phyloP scores from a whole-genome alignment of 2,329 filamentous ascomycete genomes.

The Penicillium sclerotigenum region DNA sequence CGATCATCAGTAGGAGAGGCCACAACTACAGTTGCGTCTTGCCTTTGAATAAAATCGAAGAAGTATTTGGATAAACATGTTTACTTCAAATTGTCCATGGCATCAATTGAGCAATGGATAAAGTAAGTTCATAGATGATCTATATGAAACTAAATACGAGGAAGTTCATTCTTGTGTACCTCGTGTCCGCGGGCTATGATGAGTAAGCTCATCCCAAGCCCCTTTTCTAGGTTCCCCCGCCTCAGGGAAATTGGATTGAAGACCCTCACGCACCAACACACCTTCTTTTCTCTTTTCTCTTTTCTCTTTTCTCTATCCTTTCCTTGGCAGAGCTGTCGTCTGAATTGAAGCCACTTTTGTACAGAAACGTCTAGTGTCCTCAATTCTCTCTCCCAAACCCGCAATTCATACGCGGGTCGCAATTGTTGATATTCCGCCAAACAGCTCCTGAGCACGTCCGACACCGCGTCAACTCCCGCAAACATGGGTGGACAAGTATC shows the following conservation, averaged over 20 bases:
- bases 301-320: constrained; percentile 12
- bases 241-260: constrained; percentile 16
- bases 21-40: constrained; percentile 11
- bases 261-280: constrained; percentile 5
- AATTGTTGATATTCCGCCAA: constrained; percentile 7
- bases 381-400: not conserved
- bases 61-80: not conserved
- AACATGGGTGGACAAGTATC: constrained; percentile 91
- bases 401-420: constrained; percentile 2
- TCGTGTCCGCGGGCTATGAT: not conserved
- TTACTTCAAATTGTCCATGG: not conserved
- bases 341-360: not conserved
- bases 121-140: not conserved
- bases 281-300: constrained; percentile 7
- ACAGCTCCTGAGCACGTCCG: constrained; percentile 4
- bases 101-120: not conserved
- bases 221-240: constrained; percentile 34
- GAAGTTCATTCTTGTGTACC: constrained; percentile 9
- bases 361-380: not conserved
- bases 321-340: not conserved
- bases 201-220: constrained; percentile 30
- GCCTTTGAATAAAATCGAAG: not conserved
- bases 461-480: constrained; percentile 16
- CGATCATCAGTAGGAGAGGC: not conserved
- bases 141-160: constrained; percentile 9